Base-by-base conservation (phyloP, 140 eudicot species). In the Anethum foeniculum region DNA sequence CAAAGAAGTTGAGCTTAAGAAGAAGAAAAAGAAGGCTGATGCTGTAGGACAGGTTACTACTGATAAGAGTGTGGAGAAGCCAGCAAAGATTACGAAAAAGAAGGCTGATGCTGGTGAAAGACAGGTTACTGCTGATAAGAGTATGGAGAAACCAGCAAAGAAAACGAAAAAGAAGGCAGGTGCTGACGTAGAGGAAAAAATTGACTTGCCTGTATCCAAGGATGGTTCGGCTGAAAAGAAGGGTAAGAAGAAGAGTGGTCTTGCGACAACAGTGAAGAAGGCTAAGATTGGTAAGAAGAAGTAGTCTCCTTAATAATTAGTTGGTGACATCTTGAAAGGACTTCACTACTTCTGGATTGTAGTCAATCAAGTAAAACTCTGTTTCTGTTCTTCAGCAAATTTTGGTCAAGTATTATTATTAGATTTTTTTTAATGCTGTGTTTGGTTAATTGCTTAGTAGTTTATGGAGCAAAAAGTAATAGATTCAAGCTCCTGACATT, bases 241-340 rank as follows among this genome's bases (percentile, higher is more conserved):
- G 80, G 85, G 81, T 15, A 85, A 85, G 86, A 84, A 77, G 90
- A 85, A 85, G 82, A 84, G 85, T 58, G 73, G 39, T 23, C 74
- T 23, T 77, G 80, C 72, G 49, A 34, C 71, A 56, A 34, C 38
- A 60, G 71, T 4, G 81, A 27, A 28, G 74, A 79, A 79, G 76
- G 75, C 34, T 43, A 79, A 79, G 62, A 79, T 41, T 14, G 46
- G 27, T 39, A 78, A 78, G 81, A 78, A 78, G 72, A 39, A 78
- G 62, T 52, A 28, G 81, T 38, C 58, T 15, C 25, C 56, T 38
- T 56, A 32, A 23, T 78, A 34, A 56, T 58, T 23, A 60, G 32
- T 60, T 5, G 34, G 12, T 10, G 34, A 8, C 14, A 62, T 25
- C 69, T 25, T n/a, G 68, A 62, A 60, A 32, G 69, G 34, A 10